Evolutionary conservation across 1,284 basidiomycete species (phyloP).

Genomic region (Puccinia hordei): DNA sequence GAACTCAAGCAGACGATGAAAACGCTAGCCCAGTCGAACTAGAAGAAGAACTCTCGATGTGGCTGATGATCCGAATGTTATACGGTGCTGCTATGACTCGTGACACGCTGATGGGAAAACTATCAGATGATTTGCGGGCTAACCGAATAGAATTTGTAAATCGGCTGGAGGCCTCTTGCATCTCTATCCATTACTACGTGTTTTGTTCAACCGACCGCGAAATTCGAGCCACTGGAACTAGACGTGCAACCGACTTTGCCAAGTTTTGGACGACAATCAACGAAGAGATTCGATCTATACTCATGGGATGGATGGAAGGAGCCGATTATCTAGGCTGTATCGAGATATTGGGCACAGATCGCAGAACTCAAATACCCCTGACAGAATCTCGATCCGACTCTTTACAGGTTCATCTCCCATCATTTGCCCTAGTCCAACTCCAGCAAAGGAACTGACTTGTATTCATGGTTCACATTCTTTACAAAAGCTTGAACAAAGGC

Average conservation of each 20-base stretch:
- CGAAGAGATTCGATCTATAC: constrained; percentile 45
- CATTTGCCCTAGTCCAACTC: not conserved
- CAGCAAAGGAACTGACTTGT: constrained; percentile 2
- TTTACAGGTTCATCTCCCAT: constrained; percentile 14
- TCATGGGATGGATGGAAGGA: constrained; percentile 24
- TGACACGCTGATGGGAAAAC: not conserved
- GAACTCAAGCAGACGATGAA: constrained; percentile 6
- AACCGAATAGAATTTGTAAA: constrained; percentile 30
- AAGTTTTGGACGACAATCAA: constrained; percentile 46
- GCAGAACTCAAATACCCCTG: constrained; percentile 45
- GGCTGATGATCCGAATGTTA: constrained; percentile 39
- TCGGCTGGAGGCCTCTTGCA: constrained; percentile 27
- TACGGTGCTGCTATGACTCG: constrained; percentile 39
- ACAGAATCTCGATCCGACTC: constrained; percentile 8
- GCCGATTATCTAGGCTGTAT: constrained; percentile 11
- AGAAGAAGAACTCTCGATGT: constrained; percentile 48
- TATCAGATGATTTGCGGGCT: constrained; percentile 20
- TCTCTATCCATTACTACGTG: constrained; percentile 37
- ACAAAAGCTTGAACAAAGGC: constrained; percentile 45
- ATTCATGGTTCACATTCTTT: not conserved
- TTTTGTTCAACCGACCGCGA: constrained; percentile 41
- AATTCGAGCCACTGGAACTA: constrained; percentile 18
- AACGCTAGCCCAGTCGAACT: constrained; percentile 2
- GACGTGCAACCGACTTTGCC: constrained; percentile 39
- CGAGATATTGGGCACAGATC: constrained; percentile 38